These are phyloP conservation scores for Colletotrichum neosansevieriae DNA, from an alignment of 2,329 filamentous ascomycete genomes.

Conservation along the genomic window DNA sequence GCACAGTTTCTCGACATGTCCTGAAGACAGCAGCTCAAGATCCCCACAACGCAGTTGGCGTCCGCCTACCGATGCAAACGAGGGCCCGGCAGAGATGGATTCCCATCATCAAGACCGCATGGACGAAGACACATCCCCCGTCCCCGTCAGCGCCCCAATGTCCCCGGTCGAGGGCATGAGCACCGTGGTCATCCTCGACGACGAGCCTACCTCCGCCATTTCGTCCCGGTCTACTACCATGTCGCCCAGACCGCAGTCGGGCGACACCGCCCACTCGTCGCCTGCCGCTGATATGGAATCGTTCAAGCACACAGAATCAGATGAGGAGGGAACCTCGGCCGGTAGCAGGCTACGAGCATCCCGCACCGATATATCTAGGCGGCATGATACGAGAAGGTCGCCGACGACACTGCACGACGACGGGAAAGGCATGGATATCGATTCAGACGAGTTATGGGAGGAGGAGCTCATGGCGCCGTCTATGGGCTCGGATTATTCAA, in stretches of 20 bases:
- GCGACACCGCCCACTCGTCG: slow-evolving; percentile 49
- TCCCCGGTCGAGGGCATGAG: slow-evolving; percentile 33
- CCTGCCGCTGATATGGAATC: slow-evolving; percentile 49
- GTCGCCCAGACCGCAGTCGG: slow-evolving; percentile 57
- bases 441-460: slow-evolving; percentile 36
- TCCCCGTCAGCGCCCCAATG: slow-evolving; percentile 41
- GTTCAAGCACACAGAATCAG: slow-evolving; percentile 56
- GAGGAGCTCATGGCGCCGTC: slow-evolving; percentile 50
- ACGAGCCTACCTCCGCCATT: slow-evolving; percentile 41
- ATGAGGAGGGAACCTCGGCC: slow-evolving; percentile 47
- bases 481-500: slow-evolving; percentile 55
- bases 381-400: slow-evolving; percentile 13
- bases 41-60: slow-evolving; percentile 40
- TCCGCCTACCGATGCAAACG: slow-evolving; percentile 24
- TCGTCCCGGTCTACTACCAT: slow-evolving; percentile 57
- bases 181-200: slow-evolving; percentile 42
- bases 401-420: slow-evolving; percentile 20
- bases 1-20: slow-evolving; percentile 57
- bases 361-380: slow-evolving; percentile 14
- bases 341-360: slow-evolving; percentile 20
- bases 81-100: slow-evolving; percentile 43
- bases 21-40: slow-evolving; percentile 52
- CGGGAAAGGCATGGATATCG: slow-evolving; percentile 46
- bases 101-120: slow-evolving; percentile 43
- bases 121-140: slow-evolving; percentile 45